phyloP scores from a whole-genome alignment of 2,329 filamentous ascomycete genomes.

The Elsinoe necatrix region DNA sequence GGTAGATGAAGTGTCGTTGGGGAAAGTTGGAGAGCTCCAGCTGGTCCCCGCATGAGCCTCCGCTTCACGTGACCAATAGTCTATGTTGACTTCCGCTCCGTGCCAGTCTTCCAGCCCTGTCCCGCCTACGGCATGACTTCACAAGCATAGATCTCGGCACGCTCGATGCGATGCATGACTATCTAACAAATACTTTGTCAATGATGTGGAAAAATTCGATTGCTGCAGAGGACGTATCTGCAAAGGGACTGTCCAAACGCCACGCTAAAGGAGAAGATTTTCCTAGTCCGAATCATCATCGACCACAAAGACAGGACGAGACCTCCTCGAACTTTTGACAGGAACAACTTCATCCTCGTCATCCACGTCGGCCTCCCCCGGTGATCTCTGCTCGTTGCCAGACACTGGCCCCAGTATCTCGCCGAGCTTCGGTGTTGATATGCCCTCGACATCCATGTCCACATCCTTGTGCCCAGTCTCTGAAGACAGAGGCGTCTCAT shows the following conservation, averaged over 20 bases:
- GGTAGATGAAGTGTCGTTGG: not conserved
- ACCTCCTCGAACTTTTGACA: constrained; percentile 13
- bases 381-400: not conserved
- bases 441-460: not conserved
- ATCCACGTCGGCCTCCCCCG: constrained; percentile 16
- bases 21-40: not conserved
- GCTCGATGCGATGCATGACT: no score
- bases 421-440: not conserved
- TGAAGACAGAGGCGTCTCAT: constrained; percentile 15
- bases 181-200: no score
- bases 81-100: no score
- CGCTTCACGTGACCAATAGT: not conserved
- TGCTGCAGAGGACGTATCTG: no score
- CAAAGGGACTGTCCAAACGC: not conserved
- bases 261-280: not conserved
- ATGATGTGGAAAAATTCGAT: no score
- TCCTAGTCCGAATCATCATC: constrained; percentile 22
- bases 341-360: constrained; percentile 15
- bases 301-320: constrained; percentile 18
- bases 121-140: no score
- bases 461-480: not conserved
- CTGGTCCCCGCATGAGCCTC: not conserved
- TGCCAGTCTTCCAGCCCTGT: no score
- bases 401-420: not conserved
- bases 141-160: no score